Evolutionary conservation across 2,329 filamentous ascomycete genomes (phyloP).

Genomic region (Cladosporium sp.): DNA sequence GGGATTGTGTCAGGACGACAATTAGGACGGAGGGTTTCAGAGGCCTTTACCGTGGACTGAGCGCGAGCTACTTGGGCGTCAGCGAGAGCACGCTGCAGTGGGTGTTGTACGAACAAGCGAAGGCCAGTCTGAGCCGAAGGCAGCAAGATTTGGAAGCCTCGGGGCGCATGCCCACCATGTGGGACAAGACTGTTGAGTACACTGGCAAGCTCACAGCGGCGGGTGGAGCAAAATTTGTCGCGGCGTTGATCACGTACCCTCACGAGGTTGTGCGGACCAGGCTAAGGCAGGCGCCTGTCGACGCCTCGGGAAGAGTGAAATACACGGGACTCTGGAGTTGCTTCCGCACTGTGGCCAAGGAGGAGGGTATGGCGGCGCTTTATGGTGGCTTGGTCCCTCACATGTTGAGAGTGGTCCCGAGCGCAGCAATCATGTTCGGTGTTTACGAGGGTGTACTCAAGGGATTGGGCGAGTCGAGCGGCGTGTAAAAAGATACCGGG

Average conservation of each 20-base stretch:
- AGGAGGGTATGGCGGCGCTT: conserved; percentile 81
- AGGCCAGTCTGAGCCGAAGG: conserved; percentile 66
- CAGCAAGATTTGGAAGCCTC: conserved; percentile 57
- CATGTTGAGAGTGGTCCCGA: conserved; percentile 85
- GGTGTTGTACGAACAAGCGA: conserved; percentile 93
- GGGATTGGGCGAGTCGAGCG: conserved; percentile 47
- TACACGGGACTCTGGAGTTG: conserved; percentile 88
- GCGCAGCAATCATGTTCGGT: conserved; percentile 94
- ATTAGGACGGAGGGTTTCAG: conserved; percentile 75
- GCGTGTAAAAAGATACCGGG: conserved; percentile 31
- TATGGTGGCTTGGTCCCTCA: conserved; percentile 93
- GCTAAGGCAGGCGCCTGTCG: conserved; percentile 77
- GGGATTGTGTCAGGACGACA: conserved; percentile 83
- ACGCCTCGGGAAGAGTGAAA: conserved; percentile 58
- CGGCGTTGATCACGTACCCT: conserved; percentile 82
- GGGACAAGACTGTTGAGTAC: conserved; percentile 76
- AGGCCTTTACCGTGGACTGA: conserved; percentile 86
- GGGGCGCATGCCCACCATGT: conserved; percentile 64
- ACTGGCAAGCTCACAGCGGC: conserved; percentile 77
- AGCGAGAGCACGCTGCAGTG: conserved; percentile 89
- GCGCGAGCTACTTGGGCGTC: conserved; percentile 86
- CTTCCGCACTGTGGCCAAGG: conserved; percentile 82
- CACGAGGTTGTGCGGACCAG: conserved; percentile 88
- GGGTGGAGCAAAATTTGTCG: conserved; percentile 81
- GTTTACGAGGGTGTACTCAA: conserved; percentile 65